phyloP scores from a whole-genome alignment of 2,329 filamentous ascomycete species.

The Cucurbitaria berberidis region DNA sequence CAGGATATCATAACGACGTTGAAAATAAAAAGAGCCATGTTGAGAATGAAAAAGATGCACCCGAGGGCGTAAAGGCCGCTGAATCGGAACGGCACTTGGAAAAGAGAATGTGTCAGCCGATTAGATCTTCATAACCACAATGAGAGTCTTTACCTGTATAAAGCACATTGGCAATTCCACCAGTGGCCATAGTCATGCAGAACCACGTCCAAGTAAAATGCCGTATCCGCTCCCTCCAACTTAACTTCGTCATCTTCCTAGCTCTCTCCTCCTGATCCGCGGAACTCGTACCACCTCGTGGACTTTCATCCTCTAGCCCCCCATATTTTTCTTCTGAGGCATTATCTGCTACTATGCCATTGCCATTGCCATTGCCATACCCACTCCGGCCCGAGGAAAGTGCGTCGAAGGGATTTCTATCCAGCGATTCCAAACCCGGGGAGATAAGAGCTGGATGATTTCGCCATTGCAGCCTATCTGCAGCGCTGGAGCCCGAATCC shows the following conservation, averaged over 20 bases:
- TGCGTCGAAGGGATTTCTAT: slow-evolving; percentile 33
- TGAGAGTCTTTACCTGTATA: slow-evolving; percentile 57
- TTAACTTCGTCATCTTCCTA: not conserved
- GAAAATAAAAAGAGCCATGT: slow-evolving; percentile 69
- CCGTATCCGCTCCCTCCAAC: slow-evolving; percentile 51
- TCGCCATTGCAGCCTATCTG: slow-evolving; percentile 33
- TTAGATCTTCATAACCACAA: not conserved
- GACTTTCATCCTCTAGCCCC: not conserved
- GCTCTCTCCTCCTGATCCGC: not conserved
- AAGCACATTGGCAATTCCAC: slow-evolving; percentile 65
- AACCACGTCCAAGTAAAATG: slow-evolving; percentile 82
- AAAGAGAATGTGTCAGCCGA: not conserved
- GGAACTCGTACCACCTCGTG: not conserved
- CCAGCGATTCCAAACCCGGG: slow-evolving; percentile 16
- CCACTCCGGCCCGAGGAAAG: too few species aligned
- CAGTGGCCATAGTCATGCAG: slow-evolving; percentile 70
- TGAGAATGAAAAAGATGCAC: slow-evolving; percentile 56
- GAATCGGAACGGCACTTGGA: slow-evolving; percentile 51
- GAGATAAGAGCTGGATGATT: slow-evolving; percentile 27
- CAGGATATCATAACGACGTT: slow-evolving; percentile 70
- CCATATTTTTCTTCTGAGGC: not conserved
- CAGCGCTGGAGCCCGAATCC: slow-evolving; percentile 25
- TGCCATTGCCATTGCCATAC: not conserved
- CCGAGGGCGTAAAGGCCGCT: slow-evolving; percentile 55
- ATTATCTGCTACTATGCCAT: not conserved